These are phyloP conservation scores for Aspergillus oerlinghausenensis DNA, from an alignment of 2,329 filamentous ascomycete genomes.

Conservation along the genomic window DNA sequence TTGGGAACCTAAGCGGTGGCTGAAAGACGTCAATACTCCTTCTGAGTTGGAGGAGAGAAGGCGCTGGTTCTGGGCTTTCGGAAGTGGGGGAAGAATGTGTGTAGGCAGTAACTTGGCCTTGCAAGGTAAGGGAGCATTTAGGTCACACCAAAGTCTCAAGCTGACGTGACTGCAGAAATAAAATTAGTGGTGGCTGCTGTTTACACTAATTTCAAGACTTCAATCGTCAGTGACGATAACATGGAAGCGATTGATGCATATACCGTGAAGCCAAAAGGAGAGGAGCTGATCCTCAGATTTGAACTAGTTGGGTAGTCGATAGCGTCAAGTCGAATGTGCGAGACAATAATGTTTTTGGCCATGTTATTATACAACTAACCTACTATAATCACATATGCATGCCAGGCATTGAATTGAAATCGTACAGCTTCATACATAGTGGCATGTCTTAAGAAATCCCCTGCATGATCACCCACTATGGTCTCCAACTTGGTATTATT, in stretches of 20 bases:
- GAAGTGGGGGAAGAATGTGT: constrained; percentile 48
- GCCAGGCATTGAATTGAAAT: no score
- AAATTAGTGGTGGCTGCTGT: constrained; percentile 67
- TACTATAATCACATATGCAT: no score
- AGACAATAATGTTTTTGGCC: background rate
- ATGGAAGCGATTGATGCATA: constrained; percentile 65
- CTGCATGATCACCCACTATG: no score
- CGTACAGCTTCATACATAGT: no score
- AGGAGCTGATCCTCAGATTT: constrained; percentile 58
- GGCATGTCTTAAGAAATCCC: no score
- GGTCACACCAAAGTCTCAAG: background rate
- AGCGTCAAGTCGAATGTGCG: background rate
- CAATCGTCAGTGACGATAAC: constrained; percentile 57
- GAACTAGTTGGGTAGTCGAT: constrained; percentile 23
- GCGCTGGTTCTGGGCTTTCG: constrained; percentile 50
- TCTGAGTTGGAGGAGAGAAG: constrained; percentile 40
- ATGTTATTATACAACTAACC: background rate
- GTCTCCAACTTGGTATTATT: no score
- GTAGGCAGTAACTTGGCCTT: constrained; percentile 46
- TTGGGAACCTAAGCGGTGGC: constrained; percentile 48
- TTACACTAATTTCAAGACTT: constrained; percentile 62
- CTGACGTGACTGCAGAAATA: constrained; percentile 53
- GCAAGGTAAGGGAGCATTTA: constrained; percentile 33
- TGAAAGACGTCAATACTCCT: constrained; percentile 34
- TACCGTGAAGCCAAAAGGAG: constrained; percentile 54